Percentiles rank a stretch among this genome's conserved stretches.
Evolutionary conservation across 371 early-diverging fungal genomes (phyloP).

Genomic region (Parasitella parasitica): DNA sequence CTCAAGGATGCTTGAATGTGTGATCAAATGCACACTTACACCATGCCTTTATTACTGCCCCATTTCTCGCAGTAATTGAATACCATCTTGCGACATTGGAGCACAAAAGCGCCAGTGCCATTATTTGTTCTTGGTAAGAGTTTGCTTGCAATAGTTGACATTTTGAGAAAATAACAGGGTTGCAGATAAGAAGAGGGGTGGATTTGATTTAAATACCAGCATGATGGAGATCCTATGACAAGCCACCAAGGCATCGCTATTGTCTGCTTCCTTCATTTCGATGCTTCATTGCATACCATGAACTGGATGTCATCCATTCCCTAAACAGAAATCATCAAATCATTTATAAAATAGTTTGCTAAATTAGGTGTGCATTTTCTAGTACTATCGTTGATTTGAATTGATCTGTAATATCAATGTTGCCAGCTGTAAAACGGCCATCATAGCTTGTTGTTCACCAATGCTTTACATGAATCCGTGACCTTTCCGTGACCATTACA

Average conservation of each 20-base stretch:
- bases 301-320: too few relatives aligned
- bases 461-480: neutral
- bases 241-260: neutral
- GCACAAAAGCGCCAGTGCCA: slow-evolving; percentile 79
- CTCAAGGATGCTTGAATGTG: neutral
- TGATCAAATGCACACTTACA: slow-evolving; percentile 43
- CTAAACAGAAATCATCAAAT: too few relatives aligned
- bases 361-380: too few relatives aligned
- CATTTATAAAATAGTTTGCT: too few relatives aligned
- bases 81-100: slow-evolving; percentile 79
- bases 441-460: neutral
- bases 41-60: slow-evolving; percentile 81
- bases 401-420: too few relatives aligned
- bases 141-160: slow-evolving; percentile 29
- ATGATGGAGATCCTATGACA: neutral
- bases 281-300: neutral
- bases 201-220: slow-evolving; percentile 8
- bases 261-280: neutral
- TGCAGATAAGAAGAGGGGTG: neutral
- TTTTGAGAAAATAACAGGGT: slow-evolving; percentile 10
- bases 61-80: slow-evolving; percentile 87
- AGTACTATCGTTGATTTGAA: too few relatives aligned
- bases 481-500: slow-evolving; percentile 1
- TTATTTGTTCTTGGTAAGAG: slow-evolving; percentile 59
- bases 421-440: too few relatives aligned